Conservation (phyloP, 169 alveolate genomes). For the Plasmodium adleri region DNA sequence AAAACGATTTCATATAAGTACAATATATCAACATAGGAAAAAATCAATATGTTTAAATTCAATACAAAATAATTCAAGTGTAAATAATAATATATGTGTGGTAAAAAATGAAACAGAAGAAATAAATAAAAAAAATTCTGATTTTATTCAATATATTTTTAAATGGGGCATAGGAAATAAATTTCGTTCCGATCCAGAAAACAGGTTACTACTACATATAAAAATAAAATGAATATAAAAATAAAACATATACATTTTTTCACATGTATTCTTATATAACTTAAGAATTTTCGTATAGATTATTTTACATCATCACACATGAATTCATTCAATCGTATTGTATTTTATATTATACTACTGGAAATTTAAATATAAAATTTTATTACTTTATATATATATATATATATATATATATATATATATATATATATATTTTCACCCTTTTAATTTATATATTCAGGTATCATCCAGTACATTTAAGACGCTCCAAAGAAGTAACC, state of each 20-base stretch:
- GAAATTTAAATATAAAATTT: no score
- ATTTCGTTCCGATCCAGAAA: slow-evolving; percentile 82
- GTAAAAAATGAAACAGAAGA: slow-evolving; percentile 1
- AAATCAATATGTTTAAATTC: slow-evolving; percentile 18
- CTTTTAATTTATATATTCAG: slow-evolving; percentile 34
- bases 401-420: no score
- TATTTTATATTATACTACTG: not conserved
- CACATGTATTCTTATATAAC: not conserved
- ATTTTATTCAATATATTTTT: slow-evolving; percentile 79
- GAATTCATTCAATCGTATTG: no score
- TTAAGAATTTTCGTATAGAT: no score
- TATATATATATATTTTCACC: not conserved
- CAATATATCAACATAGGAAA: slow-evolving; percentile 43
- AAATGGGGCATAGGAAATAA: slow-evolving; percentile 88
- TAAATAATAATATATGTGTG: not conserved
- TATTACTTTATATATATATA: no score
- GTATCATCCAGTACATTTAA: slow-evolving; percentile 80
- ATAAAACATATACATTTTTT: not conserved
- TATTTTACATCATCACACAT: no score
- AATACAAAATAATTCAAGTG: slow-evolving; percentile 10
- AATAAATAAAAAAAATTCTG: slow-evolving; percentile 20
- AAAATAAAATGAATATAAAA: slow-evolving; percentile 19
- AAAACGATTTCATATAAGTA: slow-evolving; percentile 25
- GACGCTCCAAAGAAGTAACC: slow-evolving; percentile 80
- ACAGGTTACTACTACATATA: slow-evolving; percentile 67